Conservation (phyloP, 805 yeast species). For the Nakazawaea siamensis region DNA sequence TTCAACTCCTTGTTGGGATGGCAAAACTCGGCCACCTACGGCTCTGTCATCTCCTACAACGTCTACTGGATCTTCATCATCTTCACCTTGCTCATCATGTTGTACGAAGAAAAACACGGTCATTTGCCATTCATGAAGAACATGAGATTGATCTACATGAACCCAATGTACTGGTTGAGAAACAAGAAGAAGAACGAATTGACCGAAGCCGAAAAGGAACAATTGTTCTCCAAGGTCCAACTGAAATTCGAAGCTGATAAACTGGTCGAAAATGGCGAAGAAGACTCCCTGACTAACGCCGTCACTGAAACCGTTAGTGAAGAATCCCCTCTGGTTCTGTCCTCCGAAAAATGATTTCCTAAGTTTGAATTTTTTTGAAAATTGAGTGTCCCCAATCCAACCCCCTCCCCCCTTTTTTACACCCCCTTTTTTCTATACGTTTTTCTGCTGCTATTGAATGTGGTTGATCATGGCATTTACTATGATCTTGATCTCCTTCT, state of each 20-base stretch:
- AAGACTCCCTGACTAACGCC: conserved; percentile 1
- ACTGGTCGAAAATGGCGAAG: conserved; percentile 2
- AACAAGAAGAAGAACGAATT: conserved; percentile 56
- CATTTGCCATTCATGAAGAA: conserved; percentile 64
- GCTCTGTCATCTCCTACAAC: conserved; percentile 85
- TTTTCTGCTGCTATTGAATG: no score
- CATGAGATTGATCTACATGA: conserved; percentile 40
- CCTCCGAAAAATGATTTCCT: conserved; percentile 1
- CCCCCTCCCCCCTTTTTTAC: neutral
- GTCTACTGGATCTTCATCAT: conserved; percentile 77
- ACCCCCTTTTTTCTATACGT: conserved; percentile 1
- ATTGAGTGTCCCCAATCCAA: conserved; percentile 10
- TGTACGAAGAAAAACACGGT: conserved; percentile 78
- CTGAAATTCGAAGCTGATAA: conserved; percentile 15
- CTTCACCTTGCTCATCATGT: conserved; percentile 47
- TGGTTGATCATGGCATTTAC: no score
- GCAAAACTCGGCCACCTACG: conserved; percentile 95
- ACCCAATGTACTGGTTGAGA: conserved; percentile 70
- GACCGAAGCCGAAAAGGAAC: conserved; percentile 41
- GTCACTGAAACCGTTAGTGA: neutral
- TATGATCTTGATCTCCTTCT: no score
- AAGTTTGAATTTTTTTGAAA: neutral
- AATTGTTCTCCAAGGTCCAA: conserved; percentile 39
- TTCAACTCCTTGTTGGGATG: conserved; percentile 93
- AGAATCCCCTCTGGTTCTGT: neutral